Evolutionary conservation across 2,329 filamentous ascomycete species (phyloP).

Genomic region (Stachybotrys chlorohalonatus): DNA sequence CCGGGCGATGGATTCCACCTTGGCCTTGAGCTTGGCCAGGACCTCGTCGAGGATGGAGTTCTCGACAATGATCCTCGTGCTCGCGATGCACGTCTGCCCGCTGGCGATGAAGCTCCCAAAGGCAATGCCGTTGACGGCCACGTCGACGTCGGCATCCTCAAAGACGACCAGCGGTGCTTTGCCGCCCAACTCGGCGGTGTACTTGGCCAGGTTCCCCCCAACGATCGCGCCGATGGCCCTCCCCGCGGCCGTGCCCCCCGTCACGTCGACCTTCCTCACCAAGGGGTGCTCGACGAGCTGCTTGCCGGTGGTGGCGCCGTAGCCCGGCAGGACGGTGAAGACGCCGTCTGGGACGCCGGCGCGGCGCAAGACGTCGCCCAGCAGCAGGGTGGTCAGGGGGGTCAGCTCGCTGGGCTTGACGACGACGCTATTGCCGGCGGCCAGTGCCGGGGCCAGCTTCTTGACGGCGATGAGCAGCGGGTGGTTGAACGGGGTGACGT

Average conservation of each 20-base stretch:
- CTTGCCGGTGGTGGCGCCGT: constrained; percentile 42
- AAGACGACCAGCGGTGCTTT: constrained; percentile 64
- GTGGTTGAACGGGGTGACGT: constrained; percentile 51
- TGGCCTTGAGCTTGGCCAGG: constrained; percentile 52
- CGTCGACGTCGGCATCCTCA: constrained; percentile 52
- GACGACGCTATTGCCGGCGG: constrained; percentile 49
- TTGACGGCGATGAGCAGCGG: constrained; percentile 49
- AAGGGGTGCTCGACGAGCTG: constrained; percentile 42
- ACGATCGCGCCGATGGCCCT: constrained; percentile 58
- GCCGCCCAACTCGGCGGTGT: constrained; percentile 63
- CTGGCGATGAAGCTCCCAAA: constrained; percentile 47
- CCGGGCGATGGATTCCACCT: constrained; percentile 44
- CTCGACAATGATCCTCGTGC: constrained; percentile 67
- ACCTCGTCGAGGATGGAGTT: constrained; percentile 57
- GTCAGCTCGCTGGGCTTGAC: constrained; percentile 56
- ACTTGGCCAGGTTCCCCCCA: constrained; percentile 57
- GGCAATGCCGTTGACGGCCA: constrained; percentile 61
- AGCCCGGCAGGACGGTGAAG: constrained; percentile 51
- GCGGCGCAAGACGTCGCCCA: constrained; percentile 50
- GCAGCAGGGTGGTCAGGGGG: constrained; percentile 50
- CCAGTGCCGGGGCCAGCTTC: constrained; percentile 52
- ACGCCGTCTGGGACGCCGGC: constrained; percentile 65
- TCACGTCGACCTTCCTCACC: constrained; percentile 62
- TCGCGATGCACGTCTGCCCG: constrained; percentile 55
- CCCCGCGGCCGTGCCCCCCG: constrained; percentile 64